Conservation (phyloP, 345 rosid genomes). For the Syzygium aqueum region DNA sequence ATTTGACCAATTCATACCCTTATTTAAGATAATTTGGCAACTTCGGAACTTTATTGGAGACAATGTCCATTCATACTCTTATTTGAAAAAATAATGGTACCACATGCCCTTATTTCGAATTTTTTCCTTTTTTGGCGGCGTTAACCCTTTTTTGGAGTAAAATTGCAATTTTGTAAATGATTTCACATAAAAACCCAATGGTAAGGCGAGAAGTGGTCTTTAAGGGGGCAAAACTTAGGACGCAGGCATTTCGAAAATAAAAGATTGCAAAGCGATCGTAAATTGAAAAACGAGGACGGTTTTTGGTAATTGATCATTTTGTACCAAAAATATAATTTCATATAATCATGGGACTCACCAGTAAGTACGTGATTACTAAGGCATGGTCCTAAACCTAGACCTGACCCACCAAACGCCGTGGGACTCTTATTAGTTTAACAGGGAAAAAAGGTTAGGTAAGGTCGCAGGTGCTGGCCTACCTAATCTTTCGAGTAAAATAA, state of each 20-base stretch:
- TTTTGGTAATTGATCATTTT: background rate
- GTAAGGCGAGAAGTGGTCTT: background rate
- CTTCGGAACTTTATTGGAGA: too few species aligned
- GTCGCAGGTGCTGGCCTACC: background rate
- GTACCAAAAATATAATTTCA: background rate
- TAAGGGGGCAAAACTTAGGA: background rate
- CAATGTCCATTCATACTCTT: too few species aligned
- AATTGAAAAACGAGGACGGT: background rate
- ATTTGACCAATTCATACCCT: too few species aligned
- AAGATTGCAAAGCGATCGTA: background rate
- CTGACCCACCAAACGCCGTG: background rate
- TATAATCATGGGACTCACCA: background rate
- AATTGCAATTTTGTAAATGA: background rate
- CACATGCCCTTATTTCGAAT: too few species aligned
- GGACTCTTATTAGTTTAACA: fast-evolving
- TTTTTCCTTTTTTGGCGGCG: too few species aligned
- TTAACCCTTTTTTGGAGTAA: too few species aligned
- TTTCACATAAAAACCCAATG: background rate
- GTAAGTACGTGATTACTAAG: background rate
- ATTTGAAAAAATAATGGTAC: too few species aligned
- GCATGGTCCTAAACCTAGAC: background rate
- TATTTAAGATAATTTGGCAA: too few species aligned
- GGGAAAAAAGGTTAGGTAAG: fast-evolving
- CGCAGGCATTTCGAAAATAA: background rate
- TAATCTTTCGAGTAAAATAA: background rate